Evolutionary conservation across 2,329 filamentous ascomycete genomes (phyloP).

Genomic region (Acarospora socialis): DNA sequence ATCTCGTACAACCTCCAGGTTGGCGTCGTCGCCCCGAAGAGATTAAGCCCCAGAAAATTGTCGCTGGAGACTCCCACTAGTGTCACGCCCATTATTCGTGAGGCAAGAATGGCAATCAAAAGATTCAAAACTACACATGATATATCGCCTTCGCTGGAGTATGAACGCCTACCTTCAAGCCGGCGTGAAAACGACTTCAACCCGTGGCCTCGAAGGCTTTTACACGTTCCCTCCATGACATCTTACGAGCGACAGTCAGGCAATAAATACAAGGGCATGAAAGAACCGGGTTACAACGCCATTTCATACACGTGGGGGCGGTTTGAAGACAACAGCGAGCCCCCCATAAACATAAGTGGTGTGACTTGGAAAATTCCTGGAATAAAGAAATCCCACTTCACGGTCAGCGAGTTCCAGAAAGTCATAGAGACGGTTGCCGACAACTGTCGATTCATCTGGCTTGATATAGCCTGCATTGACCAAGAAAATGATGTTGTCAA

Average conservation of each 20-base stretch:
- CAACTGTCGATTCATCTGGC: slow-evolving; percentile 1
- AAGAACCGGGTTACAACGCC: not conserved
- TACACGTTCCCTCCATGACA: slow-evolving; percentile 5
- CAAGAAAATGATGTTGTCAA: not conserved
- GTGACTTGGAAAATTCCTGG: slow-evolving; percentile 1
- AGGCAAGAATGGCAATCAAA: too few species aligned
- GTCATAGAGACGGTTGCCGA: not conserved
- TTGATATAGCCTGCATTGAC: slow-evolving; percentile 3
- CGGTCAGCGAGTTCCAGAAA: slow-evolving; percentile 1
- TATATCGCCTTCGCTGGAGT: too few species aligned
- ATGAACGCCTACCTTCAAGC: too few species aligned
- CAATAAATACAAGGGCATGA: not conserved
- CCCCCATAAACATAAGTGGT: slow-evolving; percentile 1
- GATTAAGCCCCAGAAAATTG: too few species aligned
- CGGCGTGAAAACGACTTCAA: slow-evolving; percentile 2
- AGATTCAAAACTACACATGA: too few species aligned
- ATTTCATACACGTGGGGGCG: slow-evolving; percentile 5
- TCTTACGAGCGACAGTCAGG: not conserved
- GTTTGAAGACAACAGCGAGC: not conserved
- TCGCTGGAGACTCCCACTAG: too few species aligned
- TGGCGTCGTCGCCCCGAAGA: too few species aligned
- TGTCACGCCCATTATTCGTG: too few species aligned
- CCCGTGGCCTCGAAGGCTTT: slow-evolving; percentile 1
- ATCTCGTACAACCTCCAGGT: too few species aligned
- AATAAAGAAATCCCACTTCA: slow-evolving; percentile 1